Evolutionary conservation across 164 flowering plant species (phyloP), one percentile per base, ranked within the genome.

Genomic region (Cinnamomum chago): DNA sequence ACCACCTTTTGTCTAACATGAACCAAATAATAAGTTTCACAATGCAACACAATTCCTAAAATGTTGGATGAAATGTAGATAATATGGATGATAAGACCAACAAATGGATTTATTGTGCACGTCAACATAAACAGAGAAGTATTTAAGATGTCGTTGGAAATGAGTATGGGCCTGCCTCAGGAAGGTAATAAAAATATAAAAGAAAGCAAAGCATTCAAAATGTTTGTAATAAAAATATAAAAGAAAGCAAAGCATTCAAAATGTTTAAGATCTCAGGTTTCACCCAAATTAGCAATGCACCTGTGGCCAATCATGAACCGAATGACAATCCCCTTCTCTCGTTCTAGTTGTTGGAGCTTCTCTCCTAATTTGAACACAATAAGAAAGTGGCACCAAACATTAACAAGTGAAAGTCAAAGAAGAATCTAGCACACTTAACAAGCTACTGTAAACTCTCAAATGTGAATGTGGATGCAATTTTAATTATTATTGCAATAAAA

Each of bases 301-400:
- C 97, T 91, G 80, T 90, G 98, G 35, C 98, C 98, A 82, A 94
- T 91, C 92, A 90, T 94, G 83, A 94, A 94, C 23, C 97, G 87
- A 47, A 92, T 75, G 27, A 94, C 85, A 79, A 94, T 88, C 30
- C 98, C 98, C 85, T 94, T 94, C 86, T 91, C 97, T 6, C 75
- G 79, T 85, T 92, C 98, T 75, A 94, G 78, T 75, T 85, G 85
- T 18, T 82, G 62, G 75, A 92, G 93, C 73, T 88, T 84, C 40
- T 92, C 97, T 18, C 98, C 98, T 94, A 65, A 78, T 17, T 40
- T 47, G 69, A 79, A 73, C 23, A 62, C 24, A 62, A 23, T 17
- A 58, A 15, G 17, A 62, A 62, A 60, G 25, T 18, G 18, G 40
- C 23, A 66, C 28, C 60, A 55, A 47, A 58, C 58, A 76, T 27